These are phyloP conservation scores for Quercus parvula DNA, from an alignment of 306 rosid genomes.

Conservation along the genomic window DNA sequence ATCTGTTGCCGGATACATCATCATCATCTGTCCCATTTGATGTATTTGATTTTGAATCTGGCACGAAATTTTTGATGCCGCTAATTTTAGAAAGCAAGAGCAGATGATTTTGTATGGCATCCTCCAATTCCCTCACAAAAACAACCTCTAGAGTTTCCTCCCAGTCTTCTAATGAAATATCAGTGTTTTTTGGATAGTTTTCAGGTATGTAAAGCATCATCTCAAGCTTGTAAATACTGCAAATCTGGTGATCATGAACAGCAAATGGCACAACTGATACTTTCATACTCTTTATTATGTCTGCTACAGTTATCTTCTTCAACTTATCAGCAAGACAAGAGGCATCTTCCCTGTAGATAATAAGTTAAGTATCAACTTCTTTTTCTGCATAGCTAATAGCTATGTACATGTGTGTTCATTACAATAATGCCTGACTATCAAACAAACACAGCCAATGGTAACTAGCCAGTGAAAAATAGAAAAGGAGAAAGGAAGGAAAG, in stretches of 20 bases:
- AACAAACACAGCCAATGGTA: background rate
- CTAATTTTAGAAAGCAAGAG: conserved; percentile 59
- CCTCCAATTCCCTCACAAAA: conserved; percentile 77
- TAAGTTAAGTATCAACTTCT: conserved; percentile 6
- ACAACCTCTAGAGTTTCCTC: conserved; percentile 50
- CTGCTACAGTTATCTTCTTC: conserved; percentile 88
- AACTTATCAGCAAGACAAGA: conserved; percentile 59
- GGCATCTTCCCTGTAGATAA: conserved; percentile 63
- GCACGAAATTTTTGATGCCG: conserved; percentile 52
- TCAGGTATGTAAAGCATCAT: conserved; percentile 63
- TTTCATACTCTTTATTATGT: conserved; percentile 64
- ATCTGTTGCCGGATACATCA: conserved; percentile 27
- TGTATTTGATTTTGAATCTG: conserved; percentile 24
- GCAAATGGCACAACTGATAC: conserved; percentile 57
- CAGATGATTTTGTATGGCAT: conserved; percentile 61
- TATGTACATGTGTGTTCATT: background rate
- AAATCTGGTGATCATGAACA: conserved; percentile 31
- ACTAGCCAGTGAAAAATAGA: too few species aligned
- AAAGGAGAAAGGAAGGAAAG: too few species aligned
- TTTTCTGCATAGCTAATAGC: background rate
- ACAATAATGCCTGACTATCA: background rate
- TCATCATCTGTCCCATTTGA: conserved; percentile 45
- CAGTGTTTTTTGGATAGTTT: conserved; percentile 54
- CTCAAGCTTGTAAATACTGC: conserved; percentile 74
- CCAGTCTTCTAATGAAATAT: conserved; percentile 52